Conservation (phyloP, 345 rosid genomes). For the Toxicodendron radicans region DNA sequence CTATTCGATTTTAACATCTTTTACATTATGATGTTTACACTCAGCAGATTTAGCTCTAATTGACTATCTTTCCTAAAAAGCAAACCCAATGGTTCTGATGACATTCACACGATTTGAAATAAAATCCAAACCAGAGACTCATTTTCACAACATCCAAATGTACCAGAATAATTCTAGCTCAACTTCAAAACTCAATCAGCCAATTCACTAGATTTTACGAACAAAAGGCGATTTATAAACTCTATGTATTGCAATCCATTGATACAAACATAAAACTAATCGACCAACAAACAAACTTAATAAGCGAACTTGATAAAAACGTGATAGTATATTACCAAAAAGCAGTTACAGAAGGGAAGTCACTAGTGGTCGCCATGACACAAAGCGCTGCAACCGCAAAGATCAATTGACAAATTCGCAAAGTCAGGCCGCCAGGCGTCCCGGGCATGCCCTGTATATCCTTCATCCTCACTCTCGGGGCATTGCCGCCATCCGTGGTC, state of each 20-base stretch:
- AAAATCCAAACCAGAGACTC: neutral
- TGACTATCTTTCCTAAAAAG: neutral
- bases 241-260: neutral
- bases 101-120: neutral
- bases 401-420: constrained; percentile 61
- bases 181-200: neutral
- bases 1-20: neutral
- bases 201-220: neutral
- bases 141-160: neutral
- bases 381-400: constrained; percentile 59
- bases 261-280: neutral
- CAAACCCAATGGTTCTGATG: neutral
- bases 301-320: neutral
- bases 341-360: constrained; percentile 71
- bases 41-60: neutral
- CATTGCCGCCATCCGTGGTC: constrained; percentile 46
- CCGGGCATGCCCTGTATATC: constrained; percentile 75
- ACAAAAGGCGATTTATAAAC: neutral
- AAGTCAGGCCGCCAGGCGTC: constrained; percentile 57
- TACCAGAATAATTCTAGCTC: neutral
- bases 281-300: too few relatives aligned
- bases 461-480: constrained; percentile 64
- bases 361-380: constrained; percentile 71
- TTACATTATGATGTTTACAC: neutral
- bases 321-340: constrained; percentile 44